These are phyloP conservation scores for Xylaria intraflava DNA, from an alignment of 495 filamentous ascomycete genomes.

Conservation along the genomic window DNA sequence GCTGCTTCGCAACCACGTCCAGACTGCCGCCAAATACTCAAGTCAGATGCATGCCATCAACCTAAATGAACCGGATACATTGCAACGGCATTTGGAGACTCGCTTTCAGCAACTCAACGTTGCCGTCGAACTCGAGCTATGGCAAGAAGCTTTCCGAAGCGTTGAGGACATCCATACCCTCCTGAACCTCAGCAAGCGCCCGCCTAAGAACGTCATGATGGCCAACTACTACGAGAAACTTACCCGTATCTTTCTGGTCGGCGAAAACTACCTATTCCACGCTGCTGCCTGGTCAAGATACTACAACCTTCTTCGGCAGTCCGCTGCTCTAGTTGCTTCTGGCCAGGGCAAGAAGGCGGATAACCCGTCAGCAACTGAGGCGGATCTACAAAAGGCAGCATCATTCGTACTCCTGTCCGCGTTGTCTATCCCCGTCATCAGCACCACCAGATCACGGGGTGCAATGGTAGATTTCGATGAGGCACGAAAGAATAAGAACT, in stretches of 20 bases:
- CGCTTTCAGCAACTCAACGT: conserved; percentile 98
- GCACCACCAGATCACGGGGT: conserved; percentile 90
- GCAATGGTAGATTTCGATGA: conserved; percentile 95
- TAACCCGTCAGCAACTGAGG: conserved; percentile 81
- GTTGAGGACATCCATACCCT: conserved; percentile 99
- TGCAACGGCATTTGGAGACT: conserved; percentile 94
- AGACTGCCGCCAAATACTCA: conserved; percentile 98
- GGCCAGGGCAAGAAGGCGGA: conserved; percentile 88
- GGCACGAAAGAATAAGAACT: conserved; percentile 97
- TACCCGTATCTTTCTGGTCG: conserved; percentile 95
- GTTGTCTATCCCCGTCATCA: conserved; percentile 95
- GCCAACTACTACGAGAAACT: conserved; percentile 99
- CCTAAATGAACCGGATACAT: conserved; percentile 91
- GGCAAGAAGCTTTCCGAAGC: conserved; percentile 98
- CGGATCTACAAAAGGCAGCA: conserved; percentile 74
- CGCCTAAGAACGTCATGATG: conserved; percentile 99
- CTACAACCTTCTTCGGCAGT: conserved; percentile 91
- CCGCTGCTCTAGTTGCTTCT: conserved; percentile 73
- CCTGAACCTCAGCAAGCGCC: conserved; percentile 95
- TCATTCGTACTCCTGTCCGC: conserved; percentile 96
- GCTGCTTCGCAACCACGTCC: conserved; percentile 94
- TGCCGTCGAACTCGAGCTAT: conserved; percentile 93
- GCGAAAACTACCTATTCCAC: conserved; percentile 99
- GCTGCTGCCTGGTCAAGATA: conserved; percentile 94
- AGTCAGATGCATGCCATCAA: conserved; percentile 99